These are phyloP conservation scores for Lagenaria siceraria DNA, from an alignment of 306 rosid species.

Conservation along the genomic window DNA sequence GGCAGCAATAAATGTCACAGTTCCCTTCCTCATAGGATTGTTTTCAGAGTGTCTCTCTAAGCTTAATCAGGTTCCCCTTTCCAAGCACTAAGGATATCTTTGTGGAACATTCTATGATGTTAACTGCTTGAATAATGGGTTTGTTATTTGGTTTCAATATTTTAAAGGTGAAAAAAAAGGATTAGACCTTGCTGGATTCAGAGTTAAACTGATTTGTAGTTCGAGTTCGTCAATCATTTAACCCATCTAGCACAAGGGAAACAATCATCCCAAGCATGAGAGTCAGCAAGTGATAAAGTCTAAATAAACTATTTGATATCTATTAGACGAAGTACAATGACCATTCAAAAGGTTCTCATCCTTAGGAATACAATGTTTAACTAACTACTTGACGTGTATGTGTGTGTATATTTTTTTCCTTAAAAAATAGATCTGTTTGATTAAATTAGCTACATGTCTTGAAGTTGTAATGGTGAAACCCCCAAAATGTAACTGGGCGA, in stretches of 20 bases:
- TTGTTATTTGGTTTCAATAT: not conserved
- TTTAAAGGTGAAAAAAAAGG: not conserved
- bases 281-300: not conserved
- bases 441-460: not conserved
- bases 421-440: not conserved
- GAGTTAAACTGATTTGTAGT: not conserved
- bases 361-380: not conserved
- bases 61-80: slow-evolving; percentile 59
- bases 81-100: slow-evolving; percentile 6
- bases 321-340: not conserved
- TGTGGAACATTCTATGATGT: not conserved
- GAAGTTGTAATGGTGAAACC: not conserved
- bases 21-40: slow-evolving; percentile 58
- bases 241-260: not conserved
- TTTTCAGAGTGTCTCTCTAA: slow-evolving; percentile 56
- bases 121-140: not conserved
- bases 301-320: not conserved
- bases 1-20: slow-evolving; percentile 59
- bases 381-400: not conserved
- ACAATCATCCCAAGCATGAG: not conserved
- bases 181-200: not conserved
- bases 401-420: too few species aligned
- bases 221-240: not conserved
- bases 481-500: not conserved
- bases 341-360: not conserved